Conservation (phyloP, 2,329 filamentous ascomycete species). For the Diaporthe ilicicola region DNA sequence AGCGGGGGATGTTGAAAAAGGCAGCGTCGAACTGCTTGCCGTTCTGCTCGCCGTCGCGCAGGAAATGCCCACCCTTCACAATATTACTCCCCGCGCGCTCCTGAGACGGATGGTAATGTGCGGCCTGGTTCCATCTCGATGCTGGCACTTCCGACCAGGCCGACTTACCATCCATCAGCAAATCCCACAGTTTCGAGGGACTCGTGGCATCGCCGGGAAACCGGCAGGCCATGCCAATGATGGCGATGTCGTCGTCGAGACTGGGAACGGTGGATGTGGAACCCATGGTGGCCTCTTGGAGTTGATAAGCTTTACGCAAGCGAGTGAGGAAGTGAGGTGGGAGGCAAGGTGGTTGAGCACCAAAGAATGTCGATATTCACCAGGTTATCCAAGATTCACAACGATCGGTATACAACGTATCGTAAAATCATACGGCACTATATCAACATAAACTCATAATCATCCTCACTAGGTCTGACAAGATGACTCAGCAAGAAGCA, state of each 20-base stretch:
- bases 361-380: not conserved
- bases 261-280: constrained; percentile 22
- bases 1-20: constrained; percentile 30
- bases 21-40: constrained; percentile 28
- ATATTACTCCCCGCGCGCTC: constrained; percentile 22
- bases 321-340: not conserved
- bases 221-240: constrained; percentile 42
- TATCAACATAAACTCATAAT: constrained; percentile 12
- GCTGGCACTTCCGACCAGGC: constrained; percentile 25
- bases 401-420: not conserved
- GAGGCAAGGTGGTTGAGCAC: constrained; percentile 19
- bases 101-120: constrained; percentile 24
- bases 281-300: constrained; percentile 17
- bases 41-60: constrained; percentile 28
- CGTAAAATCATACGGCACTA: constrained; percentile 5
- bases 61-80: constrained; percentile 27
- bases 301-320: not conserved
- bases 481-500: constrained; percentile 13
- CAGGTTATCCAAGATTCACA: not conserved
- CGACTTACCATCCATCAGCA: constrained; percentile 24
- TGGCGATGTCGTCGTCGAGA: constrained; percentile 14
- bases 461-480: not conserved
- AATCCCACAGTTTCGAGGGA: constrained; percentile 47
- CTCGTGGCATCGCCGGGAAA: constrained; percentile 46
- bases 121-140: constrained; percentile 20